A percentile compares a stretch with the other conserved stretches of the same genome.
These are phyloP conservation scores for Globisporangium echinulatum DNA, from an alignment of 352 stramenopile species.

Conservation along the genomic window DNA sequence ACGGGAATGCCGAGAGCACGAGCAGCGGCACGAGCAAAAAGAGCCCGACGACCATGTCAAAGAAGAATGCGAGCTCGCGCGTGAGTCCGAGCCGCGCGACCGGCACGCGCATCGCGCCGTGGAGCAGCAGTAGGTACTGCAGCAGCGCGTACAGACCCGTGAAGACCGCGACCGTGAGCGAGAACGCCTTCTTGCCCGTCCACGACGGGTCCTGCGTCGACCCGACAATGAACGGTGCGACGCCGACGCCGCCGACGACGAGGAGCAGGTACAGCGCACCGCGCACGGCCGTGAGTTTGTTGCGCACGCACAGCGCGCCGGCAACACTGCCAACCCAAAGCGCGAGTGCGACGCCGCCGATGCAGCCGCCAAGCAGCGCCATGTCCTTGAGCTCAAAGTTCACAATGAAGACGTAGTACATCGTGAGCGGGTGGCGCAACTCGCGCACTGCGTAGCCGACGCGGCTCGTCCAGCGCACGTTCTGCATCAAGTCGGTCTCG, in stretches of 20 bases:
- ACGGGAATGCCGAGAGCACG: slow-evolving; percentile 75
- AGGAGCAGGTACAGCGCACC: slow-evolving; percentile 67
- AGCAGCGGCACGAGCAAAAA: slow-evolving; percentile 71
- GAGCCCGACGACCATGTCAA: slow-evolving; percentile 77
- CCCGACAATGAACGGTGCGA: slow-evolving; percentile 53
- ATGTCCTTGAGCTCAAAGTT: slow-evolving; percentile 69
- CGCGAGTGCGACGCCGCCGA: slow-evolving; percentile 51
- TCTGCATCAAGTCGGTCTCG: slow-evolving; percentile 57
- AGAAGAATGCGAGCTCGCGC: slow-evolving; percentile 78
- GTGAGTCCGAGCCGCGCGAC: slow-evolving; percentile 65
- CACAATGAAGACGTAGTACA: slow-evolving; percentile 80
- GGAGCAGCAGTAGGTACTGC: slow-evolving; percentile 68
- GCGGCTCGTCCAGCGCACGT: slow-evolving; percentile 56
- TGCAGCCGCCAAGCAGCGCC: slow-evolving; percentile 42
- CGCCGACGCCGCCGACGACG: slow-evolving; percentile 47
- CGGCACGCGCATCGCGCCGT: slow-evolving; percentile 58
- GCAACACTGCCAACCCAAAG: slow-evolving; percentile 66
- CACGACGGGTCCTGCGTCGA: slow-evolving; percentile 41
- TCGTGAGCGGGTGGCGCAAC: slow-evolving; percentile 66
- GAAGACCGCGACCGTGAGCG: slow-evolving; percentile 61
- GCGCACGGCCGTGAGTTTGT: slow-evolving; percentile 53
- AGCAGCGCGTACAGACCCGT: slow-evolving; percentile 69
- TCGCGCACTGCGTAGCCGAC: slow-evolving; percentile 71
- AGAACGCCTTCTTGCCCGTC: slow-evolving; percentile 60
- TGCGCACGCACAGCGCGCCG: slow-evolving; percentile 39